Conservation (phyloP, 1,139 yeast species). For the Kodamaea sp. region DNA sequence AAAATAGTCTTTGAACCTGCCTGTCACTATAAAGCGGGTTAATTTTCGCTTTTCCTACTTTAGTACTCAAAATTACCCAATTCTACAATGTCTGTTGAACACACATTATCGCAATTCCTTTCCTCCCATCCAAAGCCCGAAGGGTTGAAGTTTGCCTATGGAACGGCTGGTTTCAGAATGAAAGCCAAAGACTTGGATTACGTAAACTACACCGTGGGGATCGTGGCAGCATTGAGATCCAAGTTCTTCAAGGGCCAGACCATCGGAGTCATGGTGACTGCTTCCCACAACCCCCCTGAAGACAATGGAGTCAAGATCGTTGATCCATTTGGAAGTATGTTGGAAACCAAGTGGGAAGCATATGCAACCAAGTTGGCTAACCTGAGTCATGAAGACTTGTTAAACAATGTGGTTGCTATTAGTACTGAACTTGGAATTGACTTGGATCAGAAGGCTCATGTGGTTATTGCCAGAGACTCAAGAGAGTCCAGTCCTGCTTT, state of each 20-base stretch:
- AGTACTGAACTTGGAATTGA: conserved; percentile 41
- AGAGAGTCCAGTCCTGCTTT: conserved; percentile 77
- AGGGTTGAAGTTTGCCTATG: conserved; percentile 60
- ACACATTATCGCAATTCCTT: conserved; percentile 11
- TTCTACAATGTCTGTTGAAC: conserved; percentile 12
- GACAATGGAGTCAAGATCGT: conserved; percentile 97
- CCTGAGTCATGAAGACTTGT: conserved; percentile 45
- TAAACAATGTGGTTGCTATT: conserved; percentile 26
- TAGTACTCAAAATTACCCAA: background rate
- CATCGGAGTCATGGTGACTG: conserved; percentile 92
- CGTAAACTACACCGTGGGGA: conserved; percentile 82
- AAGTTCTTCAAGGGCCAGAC: conserved; percentile 65
- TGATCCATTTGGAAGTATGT: conserved; percentile 94
- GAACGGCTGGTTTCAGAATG: conserved; percentile 97
- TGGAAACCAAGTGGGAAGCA: conserved; percentile 80
- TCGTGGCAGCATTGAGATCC: conserved; percentile 81
- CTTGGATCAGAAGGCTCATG: conserved; percentile 34
- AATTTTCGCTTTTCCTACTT: background rate
- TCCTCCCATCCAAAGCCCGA: conserved; percentile 47
- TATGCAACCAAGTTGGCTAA: conserved; percentile 84
- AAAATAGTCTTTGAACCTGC: too few relatives aligned
- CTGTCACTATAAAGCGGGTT: background rate
- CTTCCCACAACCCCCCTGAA: conserved; percentile 92
- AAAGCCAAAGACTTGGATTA: conserved; percentile 71
- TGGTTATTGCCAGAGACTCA: conserved; percentile 69